Percentiles rank a stretch among this genome's conserved stretches.
Conservation (phyloP, 305 asterid genomes). For the Andrographis paniculata region DNA sequence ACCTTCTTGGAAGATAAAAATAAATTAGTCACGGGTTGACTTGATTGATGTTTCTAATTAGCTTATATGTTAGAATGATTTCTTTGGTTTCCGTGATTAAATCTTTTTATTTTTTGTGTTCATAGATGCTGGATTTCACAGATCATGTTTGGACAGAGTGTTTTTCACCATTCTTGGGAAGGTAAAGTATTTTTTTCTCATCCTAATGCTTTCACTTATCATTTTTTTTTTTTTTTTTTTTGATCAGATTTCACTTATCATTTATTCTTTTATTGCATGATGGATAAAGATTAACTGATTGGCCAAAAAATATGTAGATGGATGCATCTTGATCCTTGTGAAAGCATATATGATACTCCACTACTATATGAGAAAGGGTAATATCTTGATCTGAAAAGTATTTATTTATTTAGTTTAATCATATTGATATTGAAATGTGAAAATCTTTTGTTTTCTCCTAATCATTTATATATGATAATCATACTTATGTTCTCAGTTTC, state of each 20-base stretch:
- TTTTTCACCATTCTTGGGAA: conserved; percentile 66
- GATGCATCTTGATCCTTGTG: conserved; percentile 99
- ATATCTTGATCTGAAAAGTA: conserved; percentile 16
- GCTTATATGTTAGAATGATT: neutral
- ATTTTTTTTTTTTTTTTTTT: conserved; percentile 14
- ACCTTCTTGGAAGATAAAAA: neutral
- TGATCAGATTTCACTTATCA: too few relatives aligned
- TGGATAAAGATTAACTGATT: conserved; percentile 15
- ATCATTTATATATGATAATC: conserved; percentile 6
- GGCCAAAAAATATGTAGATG: conserved; percentile 55
- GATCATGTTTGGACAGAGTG: conserved; percentile 99
- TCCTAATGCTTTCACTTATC: conserved; percentile 15
- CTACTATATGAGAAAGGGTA: conserved; percentile 95
- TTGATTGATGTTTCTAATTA: too few relatives aligned
- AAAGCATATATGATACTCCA: conserved; percentile 88
- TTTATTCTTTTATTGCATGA: too few relatives aligned
- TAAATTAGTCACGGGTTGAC: neutral
- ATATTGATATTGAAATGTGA: conserved; percentile 15
- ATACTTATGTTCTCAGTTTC: conserved; percentile 23
- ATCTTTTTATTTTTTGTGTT: conserved; percentile 11
- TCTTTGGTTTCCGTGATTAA: neutral
- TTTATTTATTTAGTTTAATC: conserved; percentile 15
- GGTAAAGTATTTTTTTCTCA: conserved; percentile 40
- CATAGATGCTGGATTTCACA: conserved; percentile 73
- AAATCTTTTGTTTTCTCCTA: conserved; percentile 10